Percentiles rank a stretch among this genome's conserved stretches.
Evolutionary conservation across 208 protist species (phyloP).

Genomic region (Crithidia bombi): DNA sequence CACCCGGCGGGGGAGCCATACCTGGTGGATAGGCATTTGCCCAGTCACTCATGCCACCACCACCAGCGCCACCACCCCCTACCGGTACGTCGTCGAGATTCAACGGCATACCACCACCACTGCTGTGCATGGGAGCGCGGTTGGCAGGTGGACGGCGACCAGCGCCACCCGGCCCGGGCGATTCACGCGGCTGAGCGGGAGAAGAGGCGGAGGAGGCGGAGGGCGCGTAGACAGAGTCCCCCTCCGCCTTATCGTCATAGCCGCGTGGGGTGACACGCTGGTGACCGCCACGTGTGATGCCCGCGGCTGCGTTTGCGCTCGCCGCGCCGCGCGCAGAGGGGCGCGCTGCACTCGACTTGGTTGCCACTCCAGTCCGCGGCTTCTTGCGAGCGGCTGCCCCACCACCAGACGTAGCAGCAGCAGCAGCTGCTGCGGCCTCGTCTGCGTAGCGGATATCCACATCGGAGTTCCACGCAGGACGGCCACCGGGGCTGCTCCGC

Average conservation of each 20-base stretch:
- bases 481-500: constrained; percentile 7
- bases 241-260: constrained; percentile 3
- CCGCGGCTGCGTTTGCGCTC: no score
- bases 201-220: background rate
- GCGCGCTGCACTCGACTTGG: constrained; percentile 12
- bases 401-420: background rate
- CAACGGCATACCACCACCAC: constrained; percentile 12
- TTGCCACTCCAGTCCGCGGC: constrained; percentile 15
- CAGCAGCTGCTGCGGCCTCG: background rate
- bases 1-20: constrained; percentile 27
- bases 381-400: constrained; percentile 34
- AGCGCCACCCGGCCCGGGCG: background rate
- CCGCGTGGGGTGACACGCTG: background rate
- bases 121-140: background rate
- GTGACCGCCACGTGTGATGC: no score
- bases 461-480: constrained; percentile 73
- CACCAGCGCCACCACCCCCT: constrained; percentile 33
- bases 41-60: constrained; percentile 39
- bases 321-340: no score
- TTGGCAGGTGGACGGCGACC: constrained; percentile 11
- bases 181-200: background rate
- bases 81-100: constrained; percentile 62
- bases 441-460: constrained; percentile 39
- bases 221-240: constrained; percentile 18
- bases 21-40: constrained; percentile 51